These are phyloP conservation scores for Cercospora zeae-maydis DNA, from an alignment of 2,329 filamentous ascomycete genomes.

Conservation along the genomic window DNA sequence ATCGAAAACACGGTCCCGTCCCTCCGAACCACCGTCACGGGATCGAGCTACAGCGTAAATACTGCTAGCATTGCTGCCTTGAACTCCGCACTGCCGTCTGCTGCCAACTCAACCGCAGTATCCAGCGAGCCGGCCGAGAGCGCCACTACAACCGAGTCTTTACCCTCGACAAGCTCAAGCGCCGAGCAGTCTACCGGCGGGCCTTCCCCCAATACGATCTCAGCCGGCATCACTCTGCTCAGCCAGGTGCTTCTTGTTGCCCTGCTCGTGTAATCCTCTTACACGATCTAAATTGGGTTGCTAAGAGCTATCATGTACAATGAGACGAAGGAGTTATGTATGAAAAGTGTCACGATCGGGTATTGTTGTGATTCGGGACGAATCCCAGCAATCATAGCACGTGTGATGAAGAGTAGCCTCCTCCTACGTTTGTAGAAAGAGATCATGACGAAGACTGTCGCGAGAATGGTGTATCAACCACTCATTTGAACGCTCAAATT, in stretches of 20 bases:
- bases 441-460: background rate
- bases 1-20: slow-evolving; percentile 25
- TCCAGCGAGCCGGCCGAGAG: slow-evolving; percentile 5
- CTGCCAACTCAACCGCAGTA: slow-evolving; percentile 16
- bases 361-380: background rate
- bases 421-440: background rate
- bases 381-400: background rate
- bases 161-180: slow-evolving; percentile 10
- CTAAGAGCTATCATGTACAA: background rate
- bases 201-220: slow-evolving; percentile 13
- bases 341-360: background rate
- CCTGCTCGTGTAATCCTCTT: background rate
- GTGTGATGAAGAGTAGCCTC: background rate
- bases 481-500: background rate
- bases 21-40: slow-evolving; percentile 25
- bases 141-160: slow-evolving; percentile 4
- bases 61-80: slow-evolving; percentile 27
- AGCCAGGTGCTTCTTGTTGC: slow-evolving; percentile 21
- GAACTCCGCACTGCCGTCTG: slow-evolving; percentile 19
- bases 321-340: background rate
- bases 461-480: background rate
- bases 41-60: slow-evolving; percentile 28
- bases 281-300: background rate
- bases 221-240: slow-evolving; percentile 26
- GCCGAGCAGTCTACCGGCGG: slow-evolving; percentile 18